These are phyloP conservation scores for Fragaria nilgerrensis DNA, from an alignment of 306 rosid genomes.

Conservation along the genomic window DNA sequence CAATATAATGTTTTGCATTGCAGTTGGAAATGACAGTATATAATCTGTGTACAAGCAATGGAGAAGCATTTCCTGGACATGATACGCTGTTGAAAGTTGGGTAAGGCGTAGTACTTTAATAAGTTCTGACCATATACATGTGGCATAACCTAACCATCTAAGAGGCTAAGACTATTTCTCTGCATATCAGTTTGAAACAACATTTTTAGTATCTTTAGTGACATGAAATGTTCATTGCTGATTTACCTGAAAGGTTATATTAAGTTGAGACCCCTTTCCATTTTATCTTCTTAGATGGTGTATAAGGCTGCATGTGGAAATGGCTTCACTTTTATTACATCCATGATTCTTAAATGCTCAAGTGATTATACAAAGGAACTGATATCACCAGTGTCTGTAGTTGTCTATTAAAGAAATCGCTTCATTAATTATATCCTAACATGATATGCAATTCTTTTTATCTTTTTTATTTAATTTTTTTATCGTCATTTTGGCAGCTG, in stretches of 20 bases:
- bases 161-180: neutral
- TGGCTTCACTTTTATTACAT: neutral
- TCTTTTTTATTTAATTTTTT: neutral
- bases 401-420: neutral
- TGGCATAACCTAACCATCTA: neutral
- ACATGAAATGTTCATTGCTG: neutral
- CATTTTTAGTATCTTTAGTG: neutral
- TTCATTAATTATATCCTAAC: neutral
- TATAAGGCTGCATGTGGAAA: neutral
- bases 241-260: neutral
- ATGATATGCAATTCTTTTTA: neutral
- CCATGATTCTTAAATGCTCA: neutral
- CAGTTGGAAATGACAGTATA: constrained; percentile 72
- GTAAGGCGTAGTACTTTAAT: constrained; percentile 43
- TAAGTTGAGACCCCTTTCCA: neutral
- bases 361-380: neutral
- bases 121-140: neutral
- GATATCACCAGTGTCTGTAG: neutral
- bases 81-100: constrained; percentile 81
- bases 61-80: constrained; percentile 81
- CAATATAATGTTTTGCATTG: constrained; percentile 35
- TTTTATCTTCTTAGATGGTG: neutral
- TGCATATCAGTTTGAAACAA: neutral
- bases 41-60: constrained; percentile 70
- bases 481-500: constrained; percentile 48